Evolutionary conservation across 1,284 basidiomycete species (phyloP).

Genomic region (Apiotrichum gracile): DNA sequence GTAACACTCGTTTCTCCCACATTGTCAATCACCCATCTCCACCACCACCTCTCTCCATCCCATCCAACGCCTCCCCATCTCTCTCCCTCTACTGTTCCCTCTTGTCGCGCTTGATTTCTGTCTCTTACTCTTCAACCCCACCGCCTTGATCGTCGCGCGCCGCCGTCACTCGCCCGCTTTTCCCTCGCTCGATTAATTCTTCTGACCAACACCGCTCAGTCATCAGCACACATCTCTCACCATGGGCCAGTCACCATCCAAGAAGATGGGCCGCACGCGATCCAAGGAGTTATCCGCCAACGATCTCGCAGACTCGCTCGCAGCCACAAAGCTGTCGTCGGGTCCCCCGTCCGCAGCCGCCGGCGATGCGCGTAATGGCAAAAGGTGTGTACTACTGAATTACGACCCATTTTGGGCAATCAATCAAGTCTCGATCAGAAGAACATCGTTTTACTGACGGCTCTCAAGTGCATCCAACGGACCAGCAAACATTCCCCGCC

Average conservation of each 20-base stretch:
- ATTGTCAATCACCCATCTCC: too few relatives aligned
- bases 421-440: neutral
- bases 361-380: slow-evolving; percentile 7
- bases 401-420: too few relatives aligned
- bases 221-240: too few relatives aligned
- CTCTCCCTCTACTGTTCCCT: neutral
- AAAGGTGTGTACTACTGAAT: slow-evolving; percentile 13
- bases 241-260: slow-evolving; percentile 48
- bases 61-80: neutral
- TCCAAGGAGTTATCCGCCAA: slow-evolving; percentile 45
- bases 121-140: neutral
- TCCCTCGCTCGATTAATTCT: too few relatives aligned
- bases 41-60: neutral
- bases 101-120: too few relatives aligned
- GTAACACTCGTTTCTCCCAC: too few relatives aligned
- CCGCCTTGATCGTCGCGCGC: too few relatives aligned
- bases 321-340: slow-evolving; percentile 28
- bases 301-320: slow-evolving; percentile 40
- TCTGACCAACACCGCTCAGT: neutral
- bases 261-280: slow-evolving; percentile 48
- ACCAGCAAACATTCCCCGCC: neutral
- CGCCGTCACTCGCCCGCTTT: too few relatives aligned
- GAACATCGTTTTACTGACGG: neutral
- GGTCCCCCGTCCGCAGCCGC: neutral
- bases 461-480: neutral